Conservation (phyloP, 768 basidiomycete genomes). For the Sistotremastrum suecicum region DNA sequence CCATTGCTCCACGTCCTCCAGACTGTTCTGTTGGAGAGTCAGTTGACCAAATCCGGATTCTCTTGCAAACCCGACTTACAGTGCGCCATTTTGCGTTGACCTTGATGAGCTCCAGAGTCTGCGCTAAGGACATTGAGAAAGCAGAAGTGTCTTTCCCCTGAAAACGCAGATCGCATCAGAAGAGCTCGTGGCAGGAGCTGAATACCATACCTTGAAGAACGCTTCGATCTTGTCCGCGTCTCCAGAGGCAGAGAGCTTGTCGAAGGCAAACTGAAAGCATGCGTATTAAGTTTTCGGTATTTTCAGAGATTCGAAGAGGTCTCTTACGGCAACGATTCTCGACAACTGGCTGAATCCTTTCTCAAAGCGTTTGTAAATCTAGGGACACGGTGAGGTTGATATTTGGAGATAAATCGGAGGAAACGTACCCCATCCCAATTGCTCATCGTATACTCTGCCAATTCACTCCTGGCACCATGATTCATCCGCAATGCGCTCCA, state of each 20-base stretch:
- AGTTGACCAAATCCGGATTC: too few species aligned
- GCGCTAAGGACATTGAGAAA: slow-evolving; percentile 47
- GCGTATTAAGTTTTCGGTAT: not conserved
- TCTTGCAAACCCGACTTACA: slow-evolving; percentile 21
- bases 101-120: slow-evolving; percentile 54
- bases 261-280: slow-evolving; percentile 20
- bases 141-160: slow-evolving; percentile 58
- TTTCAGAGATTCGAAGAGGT: not conserved
- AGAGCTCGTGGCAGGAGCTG: slow-evolving; percentile 2
- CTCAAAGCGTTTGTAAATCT: slow-evolving; percentile 58
- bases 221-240: slow-evolving; percentile 48
- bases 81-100: slow-evolving; percentile 48
- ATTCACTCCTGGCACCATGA: slow-evolving; percentile 32
- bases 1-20: slow-evolving; percentile 9
- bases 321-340: slow-evolving; percentile 10
- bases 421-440: slow-evolving; percentile 48
- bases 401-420: not conserved
- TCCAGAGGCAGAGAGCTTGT: slow-evolving; percentile 43
- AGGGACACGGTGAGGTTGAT: slow-evolving; percentile 4
- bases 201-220: slow-evolving; percentile 58
- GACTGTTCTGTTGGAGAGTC: slow-evolving; percentile 1
- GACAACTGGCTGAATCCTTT: slow-evolving; percentile 28
- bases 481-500: slow-evolving; percentile 47
- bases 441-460: slow-evolving; percentile 51
- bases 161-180: slow-evolving; percentile 7